A percentile compares a stretch with the other conserved stretches of the same genome.
Conservation (phyloP, 192 early-diverging fungal genomes). For the Cetraspora pellucida region DNA sequence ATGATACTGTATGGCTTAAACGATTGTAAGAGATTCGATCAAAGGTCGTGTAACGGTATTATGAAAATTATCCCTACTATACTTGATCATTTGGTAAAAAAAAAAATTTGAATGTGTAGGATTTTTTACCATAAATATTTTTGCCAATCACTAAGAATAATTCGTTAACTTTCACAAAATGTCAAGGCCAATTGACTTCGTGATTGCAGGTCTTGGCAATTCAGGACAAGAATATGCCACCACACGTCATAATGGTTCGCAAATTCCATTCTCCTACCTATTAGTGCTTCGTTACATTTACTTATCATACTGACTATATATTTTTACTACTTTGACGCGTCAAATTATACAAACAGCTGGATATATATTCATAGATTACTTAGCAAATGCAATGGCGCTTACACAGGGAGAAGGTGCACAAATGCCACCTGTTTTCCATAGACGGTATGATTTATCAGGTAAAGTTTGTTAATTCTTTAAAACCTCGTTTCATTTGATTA, state of each 20-base stretch:
- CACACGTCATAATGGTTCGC: conserved; percentile 61
- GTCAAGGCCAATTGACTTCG: conserved; percentile 50
- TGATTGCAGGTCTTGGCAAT: conserved; percentile 62
- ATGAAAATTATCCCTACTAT: no score
- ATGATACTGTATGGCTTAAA: no score
- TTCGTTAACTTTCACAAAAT: conserved; percentile 2
- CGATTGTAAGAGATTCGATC: no score
- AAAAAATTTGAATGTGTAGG: no score
- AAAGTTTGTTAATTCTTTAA: background rate
- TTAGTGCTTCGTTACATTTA: background rate
- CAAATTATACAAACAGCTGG: conserved; percentile 44
- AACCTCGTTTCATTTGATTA: background rate
- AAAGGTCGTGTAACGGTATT: no score
- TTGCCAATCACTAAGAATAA: no score
- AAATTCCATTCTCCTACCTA: background rate
- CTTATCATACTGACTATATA: background rate
- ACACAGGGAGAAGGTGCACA: conserved; percentile 39
- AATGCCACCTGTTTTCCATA: conserved; percentile 41
- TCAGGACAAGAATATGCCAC: conserved; percentile 45
- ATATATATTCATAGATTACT: conserved; percentile 60
- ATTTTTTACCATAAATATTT: no score
- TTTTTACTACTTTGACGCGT: background rate
- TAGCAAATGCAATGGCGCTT: conserved; percentile 60
- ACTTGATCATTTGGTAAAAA: no score
- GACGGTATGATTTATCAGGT: conserved; percentile 43